These are phyloP conservation scores for Fusarium sp. DNA, from an alignment of 2,329 filamentous ascomycete species.

Conservation along the genomic window DNA sequence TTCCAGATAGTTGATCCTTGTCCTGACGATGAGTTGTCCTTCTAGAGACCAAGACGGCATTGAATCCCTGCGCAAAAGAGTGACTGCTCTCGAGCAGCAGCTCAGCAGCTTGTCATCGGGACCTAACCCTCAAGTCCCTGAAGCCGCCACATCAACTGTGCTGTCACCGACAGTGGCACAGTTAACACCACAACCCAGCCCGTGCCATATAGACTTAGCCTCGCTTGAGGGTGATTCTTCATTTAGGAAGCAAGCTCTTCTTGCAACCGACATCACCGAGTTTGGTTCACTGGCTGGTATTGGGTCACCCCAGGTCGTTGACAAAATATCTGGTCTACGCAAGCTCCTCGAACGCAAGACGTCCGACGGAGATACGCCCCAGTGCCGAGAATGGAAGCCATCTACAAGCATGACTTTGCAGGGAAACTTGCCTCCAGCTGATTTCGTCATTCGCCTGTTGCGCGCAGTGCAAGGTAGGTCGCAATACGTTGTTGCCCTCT, in stretches of 20 bases:
- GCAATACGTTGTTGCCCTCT: not conserved
- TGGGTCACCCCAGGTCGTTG: not conserved
- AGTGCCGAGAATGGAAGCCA: not conserved
- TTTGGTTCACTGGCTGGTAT: not conserved
- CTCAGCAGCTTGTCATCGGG: not conserved
- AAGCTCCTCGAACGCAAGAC: not conserved
- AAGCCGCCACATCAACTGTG: not conserved
- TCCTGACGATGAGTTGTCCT: not conserved
- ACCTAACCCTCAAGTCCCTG: not conserved
- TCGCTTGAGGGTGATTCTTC: not conserved
- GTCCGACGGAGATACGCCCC: not conserved
- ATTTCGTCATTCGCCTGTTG: not conserved
- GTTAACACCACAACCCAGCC: not conserved
- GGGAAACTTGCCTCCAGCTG: not conserved
- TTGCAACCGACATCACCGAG: not conserved
- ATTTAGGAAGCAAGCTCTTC: not conserved
- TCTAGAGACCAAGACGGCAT: not conserved
- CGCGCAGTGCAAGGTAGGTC: not conserved
- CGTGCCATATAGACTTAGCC: not conserved
- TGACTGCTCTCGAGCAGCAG: not conserved
- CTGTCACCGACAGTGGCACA: not conserved
- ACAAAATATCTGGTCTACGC: not conserved
- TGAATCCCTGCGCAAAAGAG: not conserved
- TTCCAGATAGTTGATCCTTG: not conserved
- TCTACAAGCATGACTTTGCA: not conserved